A percentile compares a stretch with the other conserved stretches of the same genome.
These are phyloP conservation scores for Cadophora luteo-olivacea DNA, from an alignment of 2,329 filamentous ascomycete genomes.

Conservation along the genomic window DNA sequence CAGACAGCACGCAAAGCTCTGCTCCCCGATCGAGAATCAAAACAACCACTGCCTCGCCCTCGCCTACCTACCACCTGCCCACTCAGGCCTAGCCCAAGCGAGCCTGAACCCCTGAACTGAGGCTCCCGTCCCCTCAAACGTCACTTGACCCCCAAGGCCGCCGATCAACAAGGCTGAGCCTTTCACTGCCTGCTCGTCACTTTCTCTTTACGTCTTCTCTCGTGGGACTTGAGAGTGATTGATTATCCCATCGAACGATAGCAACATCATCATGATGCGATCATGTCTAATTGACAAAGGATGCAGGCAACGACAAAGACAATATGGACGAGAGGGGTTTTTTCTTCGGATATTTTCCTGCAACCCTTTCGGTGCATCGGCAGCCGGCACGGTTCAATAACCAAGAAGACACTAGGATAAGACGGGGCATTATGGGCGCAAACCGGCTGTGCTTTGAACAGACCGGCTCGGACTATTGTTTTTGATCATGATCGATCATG, in stretches of 20 bases:
- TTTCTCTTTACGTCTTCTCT: too few relatives aligned
- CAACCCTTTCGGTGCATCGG: slow-evolving; percentile 1
- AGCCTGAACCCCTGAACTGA: background rate
- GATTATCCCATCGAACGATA: background rate
- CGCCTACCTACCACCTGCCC: background rate
- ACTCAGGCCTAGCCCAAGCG: background rate
- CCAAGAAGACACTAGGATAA: background rate
- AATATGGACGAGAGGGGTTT: background rate
- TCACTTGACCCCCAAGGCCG: slow-evolving; percentile 6
- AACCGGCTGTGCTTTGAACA: background rate
- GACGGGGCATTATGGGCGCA: background rate
- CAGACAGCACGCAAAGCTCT: background rate
- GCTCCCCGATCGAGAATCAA: background rate
- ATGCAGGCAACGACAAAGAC: background rate
- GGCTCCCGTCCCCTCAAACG: background rate
- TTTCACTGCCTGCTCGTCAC: background rate
- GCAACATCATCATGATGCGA: background rate
- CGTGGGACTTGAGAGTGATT: too few relatives aligned
- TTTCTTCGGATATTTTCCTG: background rate
- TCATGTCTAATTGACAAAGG: background rate
- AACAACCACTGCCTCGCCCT: background rate
- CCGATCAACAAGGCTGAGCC: slow-evolving; percentile 2
- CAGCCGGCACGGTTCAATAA: background rate
- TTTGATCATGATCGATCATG: slow-evolving; percentile 4
- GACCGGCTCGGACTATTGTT: background rate